Base-by-base conservation (phyloP, 805 yeast species). In the Pichia cephalocereana region DNA sequence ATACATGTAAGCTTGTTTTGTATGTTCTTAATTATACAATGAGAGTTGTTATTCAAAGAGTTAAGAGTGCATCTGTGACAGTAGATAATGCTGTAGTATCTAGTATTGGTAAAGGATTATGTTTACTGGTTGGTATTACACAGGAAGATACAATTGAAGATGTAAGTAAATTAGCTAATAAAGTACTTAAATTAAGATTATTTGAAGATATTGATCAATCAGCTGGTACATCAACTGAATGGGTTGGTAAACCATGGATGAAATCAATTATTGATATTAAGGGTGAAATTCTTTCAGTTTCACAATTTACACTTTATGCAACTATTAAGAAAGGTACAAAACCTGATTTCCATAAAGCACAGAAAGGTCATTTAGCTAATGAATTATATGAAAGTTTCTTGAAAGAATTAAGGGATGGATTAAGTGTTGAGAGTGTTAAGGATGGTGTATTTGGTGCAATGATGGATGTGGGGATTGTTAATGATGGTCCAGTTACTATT, bases 391-490 rank as follows among this genome's bases (percentile, higher is more conserved):
- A 79, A 10, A 59, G 63, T 43, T 83, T 87, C 51, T 63, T 86
- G 47, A 44, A 47, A 2, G 60, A 69, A 23, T 65, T 86, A 49
- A 65, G 70, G 51, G 58, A 55, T 1, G 76, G 75, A n/a, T 51
- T 87, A 0, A 37, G 30, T 11, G 74, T 70, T 1, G 80, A 72
- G 0, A 78, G 77, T 43, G 95, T 89, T 4, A 75, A 82, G 53
- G 96, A 90, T 57, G 99, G 99, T 3, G 71, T 78, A 47, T 93
- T 93, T 62, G 99, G 98, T 0, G 98, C 91, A 11, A 86, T 91
- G 96, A 93, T 93, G 99, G 95, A 87, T 53, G 96, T 95, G 15
- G 75, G 76, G 1, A 65, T 91, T 51, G 79, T 83, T 14, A 93
- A 93, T 59, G 97, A 91, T 58, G 98, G 98, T 1, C 98, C 98